These are phyloP conservation scores for Fonsecaea nubica DNA, from an alignment of 2,329 filamentous ascomycete species.

Conservation along the genomic window DNA sequence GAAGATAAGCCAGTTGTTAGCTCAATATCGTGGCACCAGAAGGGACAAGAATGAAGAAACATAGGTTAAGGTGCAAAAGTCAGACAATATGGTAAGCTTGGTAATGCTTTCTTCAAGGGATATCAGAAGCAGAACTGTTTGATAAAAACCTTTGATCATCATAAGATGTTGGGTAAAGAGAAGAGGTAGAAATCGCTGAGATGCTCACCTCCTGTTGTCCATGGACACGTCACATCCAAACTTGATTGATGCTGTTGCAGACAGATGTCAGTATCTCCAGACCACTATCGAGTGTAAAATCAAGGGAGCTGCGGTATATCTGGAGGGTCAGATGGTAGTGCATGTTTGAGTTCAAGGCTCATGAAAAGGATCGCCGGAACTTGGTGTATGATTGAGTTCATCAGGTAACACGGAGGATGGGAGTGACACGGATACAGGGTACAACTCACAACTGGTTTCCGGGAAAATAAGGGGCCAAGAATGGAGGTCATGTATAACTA, in stretches of 20 bases:
- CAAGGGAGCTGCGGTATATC: constrained; percentile 10
- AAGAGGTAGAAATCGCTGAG: not conserved
- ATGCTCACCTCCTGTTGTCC: not conserved
- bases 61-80: constrained; percentile 11
- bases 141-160: constrained; percentile 57
- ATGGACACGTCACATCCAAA: not conserved
- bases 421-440: constrained; percentile 1
- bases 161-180: constrained; percentile 41
- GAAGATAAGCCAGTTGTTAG: not conserved
- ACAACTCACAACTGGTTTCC: not conserved
- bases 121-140: constrained; percentile 71
- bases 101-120: constrained; percentile 62
- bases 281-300: not conserved
- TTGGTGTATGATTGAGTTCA: constrained; percentile 55
- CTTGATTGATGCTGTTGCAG: not conserved
- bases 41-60: not conserved
- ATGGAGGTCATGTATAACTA: not conserved
- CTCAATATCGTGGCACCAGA: not conserved
- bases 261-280: not conserved
- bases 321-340: constrained; percentile 63
- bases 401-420: constrained; percentile 24
- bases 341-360: constrained; percentile 65
- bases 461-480: not conserved
- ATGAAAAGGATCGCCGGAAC: constrained; percentile 61
- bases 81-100: constrained; percentile 62